Evolutionary conservation across 116 monocot species (phyloP).

Genomic region (Papilionanthe hybrid): DNA sequence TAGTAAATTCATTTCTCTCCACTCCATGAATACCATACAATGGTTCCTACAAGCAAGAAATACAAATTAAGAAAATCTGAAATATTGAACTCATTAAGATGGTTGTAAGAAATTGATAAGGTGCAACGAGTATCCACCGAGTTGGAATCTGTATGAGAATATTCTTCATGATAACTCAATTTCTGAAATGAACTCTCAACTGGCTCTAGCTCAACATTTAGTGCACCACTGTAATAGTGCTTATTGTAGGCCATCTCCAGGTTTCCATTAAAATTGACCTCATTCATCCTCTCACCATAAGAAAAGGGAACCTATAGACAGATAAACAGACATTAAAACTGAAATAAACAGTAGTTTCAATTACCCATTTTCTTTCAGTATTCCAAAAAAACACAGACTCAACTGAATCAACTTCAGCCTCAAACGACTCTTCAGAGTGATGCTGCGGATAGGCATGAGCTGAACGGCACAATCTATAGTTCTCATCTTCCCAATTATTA

Average conservation of each 20-base stretch:
- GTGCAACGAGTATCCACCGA: not conserved
- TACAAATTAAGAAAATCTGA: not conserved
- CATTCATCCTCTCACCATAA: constrained; percentile 10
- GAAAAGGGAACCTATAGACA: constrained; percentile 1
- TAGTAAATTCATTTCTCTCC: not conserved
- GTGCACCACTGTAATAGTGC: not conserved
- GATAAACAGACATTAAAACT: not conserved
- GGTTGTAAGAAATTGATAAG: not conserved
- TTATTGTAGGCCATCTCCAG: constrained; percentile 1
- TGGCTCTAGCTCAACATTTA: constrained; percentile 6
- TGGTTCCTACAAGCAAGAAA: not conserved
- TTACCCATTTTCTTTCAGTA: constrained; percentile 3
- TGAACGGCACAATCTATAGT: not conserved
- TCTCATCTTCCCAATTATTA: constrained; percentile 1
- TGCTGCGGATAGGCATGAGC: not conserved
- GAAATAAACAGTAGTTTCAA: not conserved
- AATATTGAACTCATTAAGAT: not conserved
- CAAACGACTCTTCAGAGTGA: not conserved
- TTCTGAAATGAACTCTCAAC: constrained; percentile 6
- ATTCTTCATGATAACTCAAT: constrained; percentile 14
- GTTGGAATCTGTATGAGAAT: not conserved
- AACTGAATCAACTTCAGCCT: not conserved
- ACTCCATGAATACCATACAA: not conserved
- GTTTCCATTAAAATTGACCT: constrained; percentile 3
- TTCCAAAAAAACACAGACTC: constrained; percentile 3